Percentiles rank a stretch among this genome's conserved stretches.
These are phyloP conservation scores for Amaranthus tricolor DNA, from an alignment of 179 eudicot genomes.

Conservation along the genomic window DNA sequence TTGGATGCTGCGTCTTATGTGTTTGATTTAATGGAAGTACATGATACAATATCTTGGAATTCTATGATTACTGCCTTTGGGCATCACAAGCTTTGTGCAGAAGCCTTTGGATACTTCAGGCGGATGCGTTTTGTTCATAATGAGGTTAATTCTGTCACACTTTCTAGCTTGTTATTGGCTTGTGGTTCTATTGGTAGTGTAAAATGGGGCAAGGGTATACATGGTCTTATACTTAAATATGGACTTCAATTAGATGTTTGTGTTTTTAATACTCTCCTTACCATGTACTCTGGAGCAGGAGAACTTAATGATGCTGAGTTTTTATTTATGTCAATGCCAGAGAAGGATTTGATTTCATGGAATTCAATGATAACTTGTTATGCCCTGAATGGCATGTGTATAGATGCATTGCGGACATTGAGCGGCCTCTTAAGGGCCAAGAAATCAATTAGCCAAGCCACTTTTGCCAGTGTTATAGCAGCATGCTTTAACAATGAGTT, in stretches of 20 bases:
- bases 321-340: slow-evolving; percentile 50
- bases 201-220: slow-evolving; percentile 60
- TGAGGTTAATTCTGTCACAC: slow-evolving; percentile 46
- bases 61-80: slow-evolving; percentile 61
- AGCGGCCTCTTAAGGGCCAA: slow-evolving; percentile 31
- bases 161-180: slow-evolving; percentile 50
- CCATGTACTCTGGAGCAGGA: slow-evolving; percentile 60
- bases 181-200: slow-evolving; percentile 38
- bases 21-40: slow-evolving; percentile 56
- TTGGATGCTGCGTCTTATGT: slow-evolving; percentile 46
- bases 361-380: slow-evolving; percentile 67
- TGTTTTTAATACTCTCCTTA: slow-evolving; percentile 63
- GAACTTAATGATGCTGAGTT: slow-evolving; percentile 39
- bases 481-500: slow-evolving; percentile 60
- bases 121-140: slow-evolving; percentile 51
- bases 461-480: slow-evolving; percentile 58
- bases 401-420: slow-evolving; percentile 45
- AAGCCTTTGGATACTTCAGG: slow-evolving; percentile 50
- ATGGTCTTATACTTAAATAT: slow-evolving; percentile 54
- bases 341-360: slow-evolving; percentile 68
- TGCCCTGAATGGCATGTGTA: slow-evolving; percentile 39
- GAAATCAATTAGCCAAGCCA: slow-evolving; percentile 38
- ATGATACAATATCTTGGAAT: slow-evolving; percentile 76
- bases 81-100: slow-evolving; percentile 39
- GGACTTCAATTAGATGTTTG: slow-evolving; percentile 46